Conservation (phyloP, 2,329 filamentous ascomycete species). For the Colletotrichum sp. region DNA sequence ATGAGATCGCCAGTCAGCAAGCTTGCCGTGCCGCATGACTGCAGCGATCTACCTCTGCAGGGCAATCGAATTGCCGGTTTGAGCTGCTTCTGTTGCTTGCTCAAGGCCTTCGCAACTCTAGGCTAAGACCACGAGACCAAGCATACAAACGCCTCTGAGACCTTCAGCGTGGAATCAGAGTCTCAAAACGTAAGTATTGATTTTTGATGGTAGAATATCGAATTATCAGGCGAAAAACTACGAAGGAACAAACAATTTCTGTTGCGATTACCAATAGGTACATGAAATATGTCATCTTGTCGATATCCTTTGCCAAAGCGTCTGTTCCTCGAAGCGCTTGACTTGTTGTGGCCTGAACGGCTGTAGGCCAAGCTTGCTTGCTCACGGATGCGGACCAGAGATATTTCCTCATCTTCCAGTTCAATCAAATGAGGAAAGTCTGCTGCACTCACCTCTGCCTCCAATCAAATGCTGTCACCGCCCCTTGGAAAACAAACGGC, state of each 20-base stretch:
- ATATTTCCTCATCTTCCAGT: fast-evolving
- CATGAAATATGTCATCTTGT: background rate
- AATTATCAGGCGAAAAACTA: background rate
- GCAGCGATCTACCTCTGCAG: background rate
- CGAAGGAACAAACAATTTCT: background rate
- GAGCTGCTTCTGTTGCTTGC: background rate
- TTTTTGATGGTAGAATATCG: too few species aligned
- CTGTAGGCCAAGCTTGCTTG: background rate
- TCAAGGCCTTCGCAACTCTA: background rate
- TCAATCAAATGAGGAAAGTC: background rate
- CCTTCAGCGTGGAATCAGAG: too few species aligned
- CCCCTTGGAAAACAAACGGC: background rate
- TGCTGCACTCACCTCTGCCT: background rate
- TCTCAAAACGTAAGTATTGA: too few species aligned
- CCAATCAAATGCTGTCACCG: background rate
- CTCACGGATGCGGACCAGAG: background rate
- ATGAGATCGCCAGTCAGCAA: background rate
- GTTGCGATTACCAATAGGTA: background rate
- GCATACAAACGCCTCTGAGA: too few species aligned
- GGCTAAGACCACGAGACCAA: too few species aligned
- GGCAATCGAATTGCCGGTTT: background rate
- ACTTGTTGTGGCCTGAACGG: background rate
- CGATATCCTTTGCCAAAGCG: background rate
- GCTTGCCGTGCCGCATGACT: background rate
- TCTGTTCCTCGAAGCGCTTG: fast-evolving